phyloP scores from a whole-genome alignment of 2,329 filamentous ascomycete species.

The Ophiosphaerella korrae region DNA sequence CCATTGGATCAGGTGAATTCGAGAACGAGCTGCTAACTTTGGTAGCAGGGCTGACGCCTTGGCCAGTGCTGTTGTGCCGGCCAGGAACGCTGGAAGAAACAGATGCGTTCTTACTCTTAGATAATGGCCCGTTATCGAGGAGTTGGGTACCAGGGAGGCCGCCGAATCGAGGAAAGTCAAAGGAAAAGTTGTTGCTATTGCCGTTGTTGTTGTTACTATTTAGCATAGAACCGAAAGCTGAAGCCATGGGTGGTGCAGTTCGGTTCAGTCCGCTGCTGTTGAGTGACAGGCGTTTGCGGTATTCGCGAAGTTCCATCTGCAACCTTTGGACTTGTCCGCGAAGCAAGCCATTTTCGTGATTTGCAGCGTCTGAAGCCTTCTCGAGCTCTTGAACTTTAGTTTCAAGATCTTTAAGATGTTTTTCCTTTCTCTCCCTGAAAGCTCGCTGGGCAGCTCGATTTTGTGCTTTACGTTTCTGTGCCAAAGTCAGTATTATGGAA shows the following conservation, averaged over 20 bases:
- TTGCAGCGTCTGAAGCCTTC: slow-evolving; percentile 80
- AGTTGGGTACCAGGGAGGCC: slow-evolving; percentile 65
- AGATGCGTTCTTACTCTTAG: slow-evolving; percentile 36
- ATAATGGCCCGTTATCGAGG: slow-evolving; percentile 54
- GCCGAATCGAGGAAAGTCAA: slow-evolving; percentile 95
- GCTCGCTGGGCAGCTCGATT: slow-evolving; percentile 66
- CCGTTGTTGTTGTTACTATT: slow-evolving; percentile 63
- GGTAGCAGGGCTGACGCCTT: slow-evolving; percentile 46
- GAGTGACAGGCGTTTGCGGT: slow-evolving; percentile 81
- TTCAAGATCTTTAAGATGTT: slow-evolving; percentile 72
- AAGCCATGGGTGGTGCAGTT: slow-evolving; percentile 52
- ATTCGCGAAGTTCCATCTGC: slow-evolving; percentile 83
- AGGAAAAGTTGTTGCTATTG: slow-evolving; percentile 79
- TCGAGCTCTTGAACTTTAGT: slow-evolving; percentile 70
- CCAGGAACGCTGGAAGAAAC: slow-evolving; percentile 26
- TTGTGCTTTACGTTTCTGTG: slow-evolving; percentile 86
- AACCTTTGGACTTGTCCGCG: slow-evolving; percentile 88
- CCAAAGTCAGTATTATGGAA: slow-evolving; percentile 26
- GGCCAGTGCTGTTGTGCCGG: slow-evolving; percentile 41
- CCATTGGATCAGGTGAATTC: slow-evolving; percentile 32
- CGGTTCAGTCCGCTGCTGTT: slow-evolving; percentile 55
- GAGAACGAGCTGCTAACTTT: slow-evolving; percentile 30
- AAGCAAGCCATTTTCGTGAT: slow-evolving; percentile 82
- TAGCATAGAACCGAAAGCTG: slow-evolving; percentile 53
- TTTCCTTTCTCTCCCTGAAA: slow-evolving; percentile 67